Conservation (phyloP, 345 rosid genomes). For the Diplotaxis tenuifolia region DNA sequence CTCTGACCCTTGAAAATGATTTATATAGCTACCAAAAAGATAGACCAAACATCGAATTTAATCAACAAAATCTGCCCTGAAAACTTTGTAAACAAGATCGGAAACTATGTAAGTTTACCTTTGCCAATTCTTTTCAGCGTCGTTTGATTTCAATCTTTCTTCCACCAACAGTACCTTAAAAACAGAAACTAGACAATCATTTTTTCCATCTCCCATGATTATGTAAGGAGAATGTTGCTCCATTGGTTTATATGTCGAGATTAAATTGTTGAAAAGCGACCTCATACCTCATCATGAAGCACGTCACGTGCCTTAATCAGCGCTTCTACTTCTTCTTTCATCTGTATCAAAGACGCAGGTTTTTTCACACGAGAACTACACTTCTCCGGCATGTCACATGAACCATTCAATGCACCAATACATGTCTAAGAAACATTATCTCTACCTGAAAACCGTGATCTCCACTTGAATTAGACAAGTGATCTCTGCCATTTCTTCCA, state of each 20-base stretch:
- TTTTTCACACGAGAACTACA: too few relatives aligned
- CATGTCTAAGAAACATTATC: neutral
- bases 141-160: conserved; percentile 49
- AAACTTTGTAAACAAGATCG: neutral
- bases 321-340: conserved; percentile 53
- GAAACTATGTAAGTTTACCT: conserved; percentile 44
- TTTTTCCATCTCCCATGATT: neutral
- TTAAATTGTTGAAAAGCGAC: neutral
- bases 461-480: conserved; percentile 52
- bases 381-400: too few relatives aligned
- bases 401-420: neutral
- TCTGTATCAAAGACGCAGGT: conserved; percentile 38
- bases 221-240: neutral
- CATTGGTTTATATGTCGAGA: neutral
- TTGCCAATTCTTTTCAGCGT: conserved; percentile 56
- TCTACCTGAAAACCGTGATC: conserved; percentile 54
- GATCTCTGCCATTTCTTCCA: conserved; percentile 48
- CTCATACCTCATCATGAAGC: conserved; percentile 63
- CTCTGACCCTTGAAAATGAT: conserved; percentile 65
- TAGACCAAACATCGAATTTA: conserved; percentile 14
- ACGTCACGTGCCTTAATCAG: conserved; percentile 49
- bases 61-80: conserved; percentile 15
- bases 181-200: conserved; percentile 18
- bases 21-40: conserved; percentile 59
- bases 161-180: conserved; percentile 58